Conservation (phyloP, 2,329 filamentous ascomycete species). For the Fusarium papillatum region DNA sequence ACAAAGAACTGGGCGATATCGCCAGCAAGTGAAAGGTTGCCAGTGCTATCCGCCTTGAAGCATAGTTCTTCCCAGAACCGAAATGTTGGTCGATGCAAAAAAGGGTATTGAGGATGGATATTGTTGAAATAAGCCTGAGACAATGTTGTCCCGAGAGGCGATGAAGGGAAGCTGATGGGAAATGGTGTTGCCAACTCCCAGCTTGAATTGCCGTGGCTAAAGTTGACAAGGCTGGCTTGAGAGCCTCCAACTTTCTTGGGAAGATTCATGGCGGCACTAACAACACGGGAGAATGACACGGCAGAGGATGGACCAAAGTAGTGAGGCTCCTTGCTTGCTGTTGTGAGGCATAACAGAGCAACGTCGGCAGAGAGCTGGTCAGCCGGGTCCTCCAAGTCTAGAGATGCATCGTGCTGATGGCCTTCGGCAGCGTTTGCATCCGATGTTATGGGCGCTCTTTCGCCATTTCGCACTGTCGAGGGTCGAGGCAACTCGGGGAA, state of each 20-base stretch:
- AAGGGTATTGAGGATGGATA: slow-evolving; percentile 32
- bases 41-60: slow-evolving; percentile 26
- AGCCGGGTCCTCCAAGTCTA: slow-evolving; percentile 22
- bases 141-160: slow-evolving; percentile 15
- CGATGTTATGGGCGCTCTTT: not conserved
- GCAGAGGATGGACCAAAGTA: slow-evolving; percentile 33
- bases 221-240: slow-evolving; percentile 16
- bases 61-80: slow-evolving; percentile 32
- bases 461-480: not conserved
- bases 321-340: slow-evolving; percentile 33
- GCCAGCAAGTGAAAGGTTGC: slow-evolving; percentile 23
- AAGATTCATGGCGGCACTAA: slow-evolving; percentile 31
- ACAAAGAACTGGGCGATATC: slow-evolving; percentile 33
- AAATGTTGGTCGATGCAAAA: slow-evolving; percentile 28
- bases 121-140: slow-evolving; percentile 32
- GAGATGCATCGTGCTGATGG: not conserved
- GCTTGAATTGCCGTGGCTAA: slow-evolving; percentile 6
- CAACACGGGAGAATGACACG: slow-evolving; percentile 32
- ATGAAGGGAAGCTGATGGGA: slow-evolving; percentile 23
- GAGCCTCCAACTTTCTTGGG: slow-evolving; percentile 26
- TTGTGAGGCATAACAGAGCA: slow-evolving; percentile 25
- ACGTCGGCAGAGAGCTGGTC: slow-evolving; percentile 33
- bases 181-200: slow-evolving; percentile 17
- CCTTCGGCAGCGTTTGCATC: not conserved
- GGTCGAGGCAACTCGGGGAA: not conserved